Base-by-base conservation (phyloP, 1,284 basidiomycete species). In the Inonotus hispidus region DNA sequence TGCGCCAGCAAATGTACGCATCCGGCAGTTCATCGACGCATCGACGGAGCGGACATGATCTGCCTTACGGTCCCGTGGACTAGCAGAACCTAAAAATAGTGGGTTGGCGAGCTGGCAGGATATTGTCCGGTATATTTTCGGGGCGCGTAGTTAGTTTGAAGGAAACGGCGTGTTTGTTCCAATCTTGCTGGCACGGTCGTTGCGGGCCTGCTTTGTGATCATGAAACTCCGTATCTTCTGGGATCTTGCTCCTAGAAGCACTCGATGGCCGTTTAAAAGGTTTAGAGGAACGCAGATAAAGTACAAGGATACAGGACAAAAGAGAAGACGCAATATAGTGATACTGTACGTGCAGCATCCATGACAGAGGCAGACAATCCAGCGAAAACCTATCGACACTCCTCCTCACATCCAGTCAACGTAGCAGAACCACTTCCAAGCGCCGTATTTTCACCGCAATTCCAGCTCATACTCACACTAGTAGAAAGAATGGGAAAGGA, bases 121-220 rank as follows among this genome's bases (percentile, higher is more conserved):
- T 46, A 32, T 43, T 43, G 32, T 53, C 58, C 58, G 58, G 58
- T 32, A 37, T 37, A 46, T 60, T 35, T 27, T 60, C 58, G 58
- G 58, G 41, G 6, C 6, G 38, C 7, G 19, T 16, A 21, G 41
- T n/a, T 3, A 8, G 41, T 43, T 6, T 0, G 7, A 16, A 43
- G 25, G 37, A 49, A 35, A 27, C 50, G 50, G 16, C 16, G 27
- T 19, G 29, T 16, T 10, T n/a, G 50, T 23, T 4, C n/a, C 6
- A 6, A 25, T 21, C 21, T 49, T 25, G 46, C 46, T 49, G 46
- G 46, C 46, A 49, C 46, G n/a, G n/a, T n/a, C n/a, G n/a, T n/a
- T n/a, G n/a, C n/a, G n/a, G n/a, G n/a, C n/a, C n/a, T n/a, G n/a
- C n/a, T n/a, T n/a, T n/a, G n/a, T n/a, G n/a, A n/a, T n/a, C n/a